Evolutionary conservation across 768 basidiomycete species (phyloP).

Genomic region (Pisolithus orientalis): DNA sequence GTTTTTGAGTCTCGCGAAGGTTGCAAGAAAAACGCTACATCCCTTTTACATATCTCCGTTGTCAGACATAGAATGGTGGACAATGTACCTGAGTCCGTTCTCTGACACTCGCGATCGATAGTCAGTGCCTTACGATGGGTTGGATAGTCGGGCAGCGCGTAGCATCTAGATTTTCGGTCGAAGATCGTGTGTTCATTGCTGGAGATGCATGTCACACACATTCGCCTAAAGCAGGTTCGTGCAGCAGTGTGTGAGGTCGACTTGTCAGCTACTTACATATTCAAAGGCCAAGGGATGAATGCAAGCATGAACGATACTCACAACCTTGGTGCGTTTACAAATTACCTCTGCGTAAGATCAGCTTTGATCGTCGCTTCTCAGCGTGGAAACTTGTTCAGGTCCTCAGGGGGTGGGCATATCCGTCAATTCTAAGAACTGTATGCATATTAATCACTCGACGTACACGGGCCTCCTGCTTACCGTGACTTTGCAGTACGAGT

Average conservation of each 20-base stretch:
- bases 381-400: slow-evolving; percentile 46
- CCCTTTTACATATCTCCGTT: slow-evolving; percentile 50
- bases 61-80: slow-evolving; percentile 60
- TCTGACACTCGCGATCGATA: not conserved
- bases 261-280: not conserved
- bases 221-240: slow-evolving; percentile 56
- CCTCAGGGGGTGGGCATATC: slow-evolving; percentile 34
- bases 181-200: slow-evolving; percentile 66
- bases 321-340: slow-evolving; percentile 40
- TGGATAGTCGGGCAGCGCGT: slow-evolving; percentile 65
- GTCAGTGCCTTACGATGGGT: not conserved
- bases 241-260: not conserved
- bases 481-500: slow-evolving; percentile 47
- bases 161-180: slow-evolving; percentile 51
- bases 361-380: slow-evolving; percentile 2
- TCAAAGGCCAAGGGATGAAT: slow-evolving; percentile 58
- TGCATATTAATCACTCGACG: slow-evolving; percentile 11
- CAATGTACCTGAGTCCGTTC: slow-evolving; percentile 57
- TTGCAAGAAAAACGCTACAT: slow-evolving; percentile 46
- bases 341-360: not conserved
- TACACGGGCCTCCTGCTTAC: not conserved
- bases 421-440: slow-evolving; percentile 36
- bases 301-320: slow-evolving; percentile 64
- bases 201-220: slow-evolving; percentile 73
- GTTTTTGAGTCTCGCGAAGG: slow-evolving; percentile 26